Percentiles rank a stretch among this genome's conserved stretches.
phyloP scores from a whole-genome alignment of 2,329 filamentous ascomycete species.

The Penicillium sp. region DNA sequence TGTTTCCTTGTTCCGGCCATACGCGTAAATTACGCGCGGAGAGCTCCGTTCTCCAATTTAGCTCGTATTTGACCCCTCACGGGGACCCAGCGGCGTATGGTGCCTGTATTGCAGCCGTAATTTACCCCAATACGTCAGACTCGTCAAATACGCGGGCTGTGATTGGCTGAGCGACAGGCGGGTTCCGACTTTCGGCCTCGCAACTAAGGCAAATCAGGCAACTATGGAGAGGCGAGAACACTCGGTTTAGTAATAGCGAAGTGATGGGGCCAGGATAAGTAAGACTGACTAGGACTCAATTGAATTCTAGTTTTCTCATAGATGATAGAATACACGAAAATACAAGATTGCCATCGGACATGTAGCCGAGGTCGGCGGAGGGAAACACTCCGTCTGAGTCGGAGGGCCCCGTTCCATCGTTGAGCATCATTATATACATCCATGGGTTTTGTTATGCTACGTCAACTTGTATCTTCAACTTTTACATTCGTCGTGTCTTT shows the following conservation, averaged over 20 bases:
- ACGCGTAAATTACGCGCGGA: neutral
- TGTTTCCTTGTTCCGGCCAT: neutral
- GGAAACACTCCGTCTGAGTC: too few relatives aligned
- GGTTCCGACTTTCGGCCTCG: neutral
- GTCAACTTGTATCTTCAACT: neutral
- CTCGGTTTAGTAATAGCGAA: neutral
- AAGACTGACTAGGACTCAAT: too few relatives aligned
- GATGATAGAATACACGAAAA: too few relatives aligned
- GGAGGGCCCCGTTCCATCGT: too few relatives aligned
- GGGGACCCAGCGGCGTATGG: neutral
- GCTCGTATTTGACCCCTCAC: neutral
- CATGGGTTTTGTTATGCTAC: too few relatives aligned
- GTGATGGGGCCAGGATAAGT: too few relatives aligned
- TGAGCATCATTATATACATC: too few relatives aligned
- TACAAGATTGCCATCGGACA: too few relatives aligned
- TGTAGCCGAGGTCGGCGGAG: too few relatives aligned
- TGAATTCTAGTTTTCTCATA: too few relatives aligned
- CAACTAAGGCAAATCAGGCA: neutral
- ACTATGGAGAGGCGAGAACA: too few relatives aligned
- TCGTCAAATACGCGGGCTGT: neutral
- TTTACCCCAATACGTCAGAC: neutral
- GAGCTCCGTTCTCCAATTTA: neutral
- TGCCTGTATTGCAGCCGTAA: neutral
- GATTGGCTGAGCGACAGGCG: neutral
- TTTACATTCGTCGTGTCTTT: conserved; percentile 1